These are phyloP conservation scores for Platismatia glauca DNA, from an alignment of 495 filamentous ascomycete genomes.

Conservation along the genomic window DNA sequence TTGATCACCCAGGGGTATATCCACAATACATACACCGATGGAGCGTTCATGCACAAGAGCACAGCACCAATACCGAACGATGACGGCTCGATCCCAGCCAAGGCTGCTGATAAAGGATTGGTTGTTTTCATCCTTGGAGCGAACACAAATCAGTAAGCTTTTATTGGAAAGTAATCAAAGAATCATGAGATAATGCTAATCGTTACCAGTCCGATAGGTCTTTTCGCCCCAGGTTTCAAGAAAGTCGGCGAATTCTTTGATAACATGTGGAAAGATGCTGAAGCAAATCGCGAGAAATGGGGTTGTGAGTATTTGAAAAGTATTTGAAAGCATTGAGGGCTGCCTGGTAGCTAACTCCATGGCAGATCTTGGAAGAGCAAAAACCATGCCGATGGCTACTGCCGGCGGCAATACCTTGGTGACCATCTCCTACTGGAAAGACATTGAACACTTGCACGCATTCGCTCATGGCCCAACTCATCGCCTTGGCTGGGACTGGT, in stretches of 20 bases:
- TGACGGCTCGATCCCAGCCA: conserved; percentile 28
- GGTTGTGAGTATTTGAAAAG: too few species aligned
- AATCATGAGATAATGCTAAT: conserved; percentile 6
- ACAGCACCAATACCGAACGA: conserved; percentile 31
- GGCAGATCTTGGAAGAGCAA: conserved; percentile 3
- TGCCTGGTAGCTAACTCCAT: background rate
- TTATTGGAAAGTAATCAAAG: background rate
- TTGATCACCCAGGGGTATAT: conserved; percentile 26
- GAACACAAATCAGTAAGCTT: conserved; percentile 33
- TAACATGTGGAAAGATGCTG: conserved; percentile 22
- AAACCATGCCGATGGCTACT: background rate
- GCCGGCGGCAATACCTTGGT: conserved; percentile 16
- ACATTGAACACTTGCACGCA: conserved; percentile 37
- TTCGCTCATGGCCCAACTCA: conserved; percentile 44
- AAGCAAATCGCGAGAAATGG: conserved; percentile 26
- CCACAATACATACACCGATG: conserved; percentile 32
- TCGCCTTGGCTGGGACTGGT: conserved; percentile 41
- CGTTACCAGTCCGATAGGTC: conserved; percentile 25
- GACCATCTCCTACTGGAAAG: conserved; percentile 39
- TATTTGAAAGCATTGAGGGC: background rate
- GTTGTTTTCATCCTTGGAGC: conserved; percentile 37
- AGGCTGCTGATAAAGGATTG: conserved; percentile 28
- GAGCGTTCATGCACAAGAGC: conserved; percentile 29
- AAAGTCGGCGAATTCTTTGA: conserved; percentile 25
- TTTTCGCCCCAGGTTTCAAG: conserved; percentile 27